Evolutionary conservation across 352 stramenopile genomes (phyloP), one percentile per base, ranked within the genome.

Genomic region (Phytopythium chamaehyphon): DNA sequence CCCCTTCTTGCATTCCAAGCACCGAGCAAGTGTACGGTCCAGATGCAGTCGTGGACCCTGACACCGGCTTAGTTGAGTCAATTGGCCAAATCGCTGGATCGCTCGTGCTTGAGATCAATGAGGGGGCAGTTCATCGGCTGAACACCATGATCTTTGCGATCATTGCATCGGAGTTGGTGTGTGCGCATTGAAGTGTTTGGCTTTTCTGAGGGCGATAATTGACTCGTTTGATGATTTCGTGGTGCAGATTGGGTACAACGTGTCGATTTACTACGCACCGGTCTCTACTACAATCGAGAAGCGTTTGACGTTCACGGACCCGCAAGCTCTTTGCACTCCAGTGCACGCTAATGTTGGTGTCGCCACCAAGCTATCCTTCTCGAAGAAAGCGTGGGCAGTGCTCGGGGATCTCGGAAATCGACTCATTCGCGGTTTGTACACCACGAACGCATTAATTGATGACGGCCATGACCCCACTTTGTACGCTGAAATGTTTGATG

Each of bases 101-200:
- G 2, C 50, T 87, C 22, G 47, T 82, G 2, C 23, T 86, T 18
- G 73, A 87, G 52, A 46, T 77, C 22, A 59, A 71, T 19, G 59
- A 44, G 5, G 83, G 73, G 64, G 49, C 53, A 1, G 69, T 69
- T 0, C 67, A 82, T 26, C 38, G 26, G 10, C 55, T 87, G 6
- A 68, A 67, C 8, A 64, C 73, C 1, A 51, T 73, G 26, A 46
- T 81, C 10, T 65, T 81, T n/a, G 52, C 73, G 2, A 83, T 87
- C 47, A 47, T 87, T 14, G 64, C 62, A 0, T 55, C 69, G n/a
- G 73, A 83, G 58, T 24, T 81, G 58, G 71, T 81, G 59, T 33
- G 51, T 24, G 40, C 15, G 6, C 2, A 16, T n/a, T 26, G 16
- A 31, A 4, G n/a, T 46, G 21, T 9, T 46, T 2, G n/a, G 28